A percentile compares a stretch with the other conserved stretches of the same genome.
phyloP scores from a whole-genome alignment of 2,329 filamentous ascomycete species.

The Diaporthe aspalathi region DNA sequence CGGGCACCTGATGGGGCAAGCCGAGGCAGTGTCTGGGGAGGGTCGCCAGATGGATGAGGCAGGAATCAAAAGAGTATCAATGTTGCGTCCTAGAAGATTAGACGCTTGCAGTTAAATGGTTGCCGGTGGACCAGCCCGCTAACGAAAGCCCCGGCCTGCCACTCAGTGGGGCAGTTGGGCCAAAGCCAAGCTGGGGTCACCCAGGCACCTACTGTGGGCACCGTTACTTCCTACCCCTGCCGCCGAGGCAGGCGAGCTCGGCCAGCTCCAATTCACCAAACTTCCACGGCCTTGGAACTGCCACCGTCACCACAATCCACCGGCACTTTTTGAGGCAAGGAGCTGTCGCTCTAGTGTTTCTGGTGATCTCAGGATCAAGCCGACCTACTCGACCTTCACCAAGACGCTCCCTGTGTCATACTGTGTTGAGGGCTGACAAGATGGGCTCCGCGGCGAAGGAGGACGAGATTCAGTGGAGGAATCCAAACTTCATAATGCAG shows the following conservation, averaged over 20 bases:
- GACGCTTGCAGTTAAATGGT: slow-evolving; percentile 1
- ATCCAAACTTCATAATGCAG: slow-evolving; percentile 59
- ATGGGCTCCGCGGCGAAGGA: slow-evolving; percentile 60
- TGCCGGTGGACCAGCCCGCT: neutral
- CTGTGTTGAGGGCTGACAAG: slow-evolving; percentile 30
- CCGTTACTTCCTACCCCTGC: neutral
- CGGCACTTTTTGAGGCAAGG: neutral
- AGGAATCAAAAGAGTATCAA: neutral
- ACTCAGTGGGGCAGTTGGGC: neutral
- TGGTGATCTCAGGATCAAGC: too few relatives aligned
- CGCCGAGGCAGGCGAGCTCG: neutral
- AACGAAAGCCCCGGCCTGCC: neutral
- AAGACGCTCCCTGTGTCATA: neutral
- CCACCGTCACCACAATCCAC: neutral
- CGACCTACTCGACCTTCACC: neutral
- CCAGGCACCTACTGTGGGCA: neutral
- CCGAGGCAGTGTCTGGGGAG: neutral
- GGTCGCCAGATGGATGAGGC: neutral
- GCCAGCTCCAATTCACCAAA: slow-evolving; percentile 6
- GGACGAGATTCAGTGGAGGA: slow-evolving; percentile 76
- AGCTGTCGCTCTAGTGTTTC: neutral
- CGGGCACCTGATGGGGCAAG: too few relatives aligned
- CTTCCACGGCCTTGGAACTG: neutral
- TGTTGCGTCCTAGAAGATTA: neutral
- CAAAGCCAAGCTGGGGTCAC: slow-evolving; percentile 6